Evolutionary conservation across 148 eudicot genomes (phyloP).

Genomic region (Tetragonia tetragonoides): DNA sequence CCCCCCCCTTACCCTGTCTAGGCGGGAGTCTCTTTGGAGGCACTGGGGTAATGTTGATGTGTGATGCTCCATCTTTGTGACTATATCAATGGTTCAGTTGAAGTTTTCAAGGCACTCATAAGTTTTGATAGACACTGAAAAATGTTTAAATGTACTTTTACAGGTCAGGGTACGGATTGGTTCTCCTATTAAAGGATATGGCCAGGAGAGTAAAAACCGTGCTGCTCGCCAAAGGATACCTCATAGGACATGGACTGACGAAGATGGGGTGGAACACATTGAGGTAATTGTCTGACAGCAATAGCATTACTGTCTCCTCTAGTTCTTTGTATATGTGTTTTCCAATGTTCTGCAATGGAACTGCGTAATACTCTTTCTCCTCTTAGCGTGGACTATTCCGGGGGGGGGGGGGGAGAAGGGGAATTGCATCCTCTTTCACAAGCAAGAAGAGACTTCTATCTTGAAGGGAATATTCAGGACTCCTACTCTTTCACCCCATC

Average conservation of each 20-base stretch:
- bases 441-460: too few species aligned
- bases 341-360: background rate
- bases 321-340: background rate
- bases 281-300: constrained; percentile 40
- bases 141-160: constrained; percentile 2
- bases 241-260: constrained; percentile 69
- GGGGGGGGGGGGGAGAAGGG: too few species aligned
- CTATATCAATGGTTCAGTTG: too few species aligned
- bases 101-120: background rate
- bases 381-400: too few species aligned
- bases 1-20: too few species aligned
- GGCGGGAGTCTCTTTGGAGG: too few species aligned
- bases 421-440: too few species aligned
- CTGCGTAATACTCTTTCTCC: background rate
- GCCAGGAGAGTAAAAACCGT: constrained; percentile 85
- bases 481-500: too few species aligned
- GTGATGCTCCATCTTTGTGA: too few species aligned
- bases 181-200: constrained; percentile 83
- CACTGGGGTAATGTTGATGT: too few species aligned
- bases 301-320: background rate
- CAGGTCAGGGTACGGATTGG: constrained; percentile 88
- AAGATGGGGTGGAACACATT: constrained; percentile 85
- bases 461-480: too few species aligned
- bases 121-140: background rate
- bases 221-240: constrained; percentile 89